Evolutionary conservation across 225 moss, liverwort and hornwort species (phyloP).

Genomic region (Sphagnum contortum): DNA sequence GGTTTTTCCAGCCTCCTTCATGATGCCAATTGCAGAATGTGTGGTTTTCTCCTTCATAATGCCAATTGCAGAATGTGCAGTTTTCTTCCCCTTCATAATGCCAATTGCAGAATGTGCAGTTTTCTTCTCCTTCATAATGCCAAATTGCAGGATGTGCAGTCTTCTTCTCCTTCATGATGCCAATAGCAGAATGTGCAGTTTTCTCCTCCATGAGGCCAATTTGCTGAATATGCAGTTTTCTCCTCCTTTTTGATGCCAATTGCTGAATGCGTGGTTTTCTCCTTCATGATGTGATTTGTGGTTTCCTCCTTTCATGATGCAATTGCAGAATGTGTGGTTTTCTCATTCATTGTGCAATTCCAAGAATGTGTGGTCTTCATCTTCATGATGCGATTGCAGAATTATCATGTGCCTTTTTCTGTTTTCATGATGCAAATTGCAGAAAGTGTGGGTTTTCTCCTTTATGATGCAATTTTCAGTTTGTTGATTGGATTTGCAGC

Average conservation of each 20-base stretch:
- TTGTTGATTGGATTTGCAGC: too few relatives aligned
- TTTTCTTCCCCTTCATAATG: background rate
- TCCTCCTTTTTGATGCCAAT: too few relatives aligned
- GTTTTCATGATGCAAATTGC: background rate
- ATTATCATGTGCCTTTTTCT: too few relatives aligned
- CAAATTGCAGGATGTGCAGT: background rate
- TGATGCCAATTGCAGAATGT: background rate
- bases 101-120: background rate
- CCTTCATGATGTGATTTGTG: too few relatives aligned
- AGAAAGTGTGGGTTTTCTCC: background rate
- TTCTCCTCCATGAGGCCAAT: background rate
- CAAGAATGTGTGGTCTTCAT: background rate
- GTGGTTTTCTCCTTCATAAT: background rate
- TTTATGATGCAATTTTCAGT: too few relatives aligned
- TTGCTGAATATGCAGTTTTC: background rate
- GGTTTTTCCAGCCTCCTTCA: background rate
- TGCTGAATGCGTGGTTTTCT: too few relatives aligned
- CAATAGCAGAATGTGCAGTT: too few relatives aligned
- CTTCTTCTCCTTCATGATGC: background rate
- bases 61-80: too few relatives aligned
- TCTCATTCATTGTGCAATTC: too few relatives aligned
- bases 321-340: too few relatives aligned
- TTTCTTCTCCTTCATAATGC: background rate
- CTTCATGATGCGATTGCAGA: background rate
- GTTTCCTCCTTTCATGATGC: too few relatives aligned